These are phyloP conservation scores for Diaporthe ilicicola DNA, from an alignment of 2,329 filamentous ascomycete species.

Conservation along the genomic window DNA sequence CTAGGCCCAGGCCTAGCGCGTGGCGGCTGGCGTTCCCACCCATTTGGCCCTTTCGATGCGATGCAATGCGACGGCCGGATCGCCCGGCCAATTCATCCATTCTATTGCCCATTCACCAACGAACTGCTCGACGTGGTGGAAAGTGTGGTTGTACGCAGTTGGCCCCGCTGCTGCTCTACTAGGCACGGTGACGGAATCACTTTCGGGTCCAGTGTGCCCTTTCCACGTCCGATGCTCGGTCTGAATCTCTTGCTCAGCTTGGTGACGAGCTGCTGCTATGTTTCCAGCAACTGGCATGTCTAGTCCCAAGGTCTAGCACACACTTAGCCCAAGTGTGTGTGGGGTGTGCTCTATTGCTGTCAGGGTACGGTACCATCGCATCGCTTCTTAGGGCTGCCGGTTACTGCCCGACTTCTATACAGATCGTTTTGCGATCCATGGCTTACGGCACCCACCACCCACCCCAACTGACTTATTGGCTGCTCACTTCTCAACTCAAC, in stretches of 20 bases:
- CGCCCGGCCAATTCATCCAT: background rate
- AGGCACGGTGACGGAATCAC: background rate
- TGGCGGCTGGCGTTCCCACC: background rate
- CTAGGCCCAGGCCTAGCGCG: background rate
- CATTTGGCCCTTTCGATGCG: background rate
- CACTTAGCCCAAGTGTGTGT: too few species aligned
- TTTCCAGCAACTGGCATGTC: background rate
- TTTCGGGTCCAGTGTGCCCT: too few species aligned
- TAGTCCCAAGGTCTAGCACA: too few species aligned
- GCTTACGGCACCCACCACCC: background rate
- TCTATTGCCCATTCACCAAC: background rate
- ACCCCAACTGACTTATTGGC: background rate
- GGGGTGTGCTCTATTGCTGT: background rate
- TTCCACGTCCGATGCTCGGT: background rate
- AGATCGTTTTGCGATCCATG: background rate
- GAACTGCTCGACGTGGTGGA: background rate
- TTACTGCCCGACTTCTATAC: too few species aligned
- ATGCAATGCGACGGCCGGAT: background rate
- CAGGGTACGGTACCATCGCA: slow-evolving; percentile 6
- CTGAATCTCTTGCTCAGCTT: too few species aligned
- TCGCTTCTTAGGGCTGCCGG: background rate
- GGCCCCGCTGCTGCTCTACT: background rate
- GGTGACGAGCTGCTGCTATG: background rate
- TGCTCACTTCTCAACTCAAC: background rate
- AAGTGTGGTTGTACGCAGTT: slow-evolving; percentile 21